phyloP scores from a whole-genome alignment of 2,329 filamentous ascomycete genomes.

The Torrubiella hemipterigena region DNA sequence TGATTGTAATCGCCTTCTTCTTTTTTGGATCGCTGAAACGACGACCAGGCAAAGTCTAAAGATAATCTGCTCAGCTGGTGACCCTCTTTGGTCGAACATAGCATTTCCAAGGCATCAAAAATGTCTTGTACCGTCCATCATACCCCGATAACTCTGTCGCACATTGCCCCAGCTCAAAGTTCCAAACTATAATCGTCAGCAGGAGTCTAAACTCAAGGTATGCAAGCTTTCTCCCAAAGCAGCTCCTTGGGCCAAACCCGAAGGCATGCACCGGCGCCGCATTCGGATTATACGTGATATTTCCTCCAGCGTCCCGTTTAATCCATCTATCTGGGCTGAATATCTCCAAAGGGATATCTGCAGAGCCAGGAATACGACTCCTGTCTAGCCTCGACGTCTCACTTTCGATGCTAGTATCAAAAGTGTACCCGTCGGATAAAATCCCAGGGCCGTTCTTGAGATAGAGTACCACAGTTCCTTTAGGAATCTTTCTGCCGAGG shows the following conservation, averaged over 20 bases:
- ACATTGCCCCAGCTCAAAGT: too few relatives aligned
- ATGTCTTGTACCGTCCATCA: too few relatives aligned
- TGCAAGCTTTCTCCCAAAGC: too few relatives aligned
- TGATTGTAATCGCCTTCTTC: too few relatives aligned
- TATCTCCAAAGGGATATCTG: conserved; percentile 11
- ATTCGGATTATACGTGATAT: conserved; percentile 19
- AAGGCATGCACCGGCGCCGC: neutral
- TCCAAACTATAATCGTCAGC: too few relatives aligned
- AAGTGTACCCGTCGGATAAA: conserved; percentile 7
- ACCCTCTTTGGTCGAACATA: too few relatives aligned
- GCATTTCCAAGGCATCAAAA: too few relatives aligned
- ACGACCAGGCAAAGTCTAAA: too few relatives aligned
- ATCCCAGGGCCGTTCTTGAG: conserved; percentile 14
- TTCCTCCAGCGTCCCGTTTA: conserved; percentile 12
- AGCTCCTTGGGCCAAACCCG: neutral
- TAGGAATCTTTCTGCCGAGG: conserved; percentile 19
- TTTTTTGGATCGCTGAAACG: too few relatives aligned
- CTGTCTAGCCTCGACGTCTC: conserved; percentile 7
- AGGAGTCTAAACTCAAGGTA: too few relatives aligned
- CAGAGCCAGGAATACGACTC: conserved; percentile 12
- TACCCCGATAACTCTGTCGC: too few relatives aligned
- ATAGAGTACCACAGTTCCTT: conserved; percentile 18
- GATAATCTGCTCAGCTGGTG: too few relatives aligned
- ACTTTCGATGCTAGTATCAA: conserved; percentile 13
- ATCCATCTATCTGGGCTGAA: conserved; percentile 1